Evolutionary conservation across 805 yeast species (phyloP).

Genomic region (Teunomyces aglyptinius): DNA sequence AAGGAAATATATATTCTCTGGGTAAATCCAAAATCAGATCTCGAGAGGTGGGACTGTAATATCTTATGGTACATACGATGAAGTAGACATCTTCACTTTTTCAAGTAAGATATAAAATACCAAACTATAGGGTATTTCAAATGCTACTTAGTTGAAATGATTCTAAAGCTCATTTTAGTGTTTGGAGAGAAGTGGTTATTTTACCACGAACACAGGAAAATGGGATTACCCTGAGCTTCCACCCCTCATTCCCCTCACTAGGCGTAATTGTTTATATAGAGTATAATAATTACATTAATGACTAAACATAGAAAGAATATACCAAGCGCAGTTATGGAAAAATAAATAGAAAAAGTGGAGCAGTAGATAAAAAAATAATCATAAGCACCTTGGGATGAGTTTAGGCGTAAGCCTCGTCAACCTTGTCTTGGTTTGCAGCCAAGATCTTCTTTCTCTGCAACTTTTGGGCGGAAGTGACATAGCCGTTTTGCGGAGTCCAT

Average conservation of each 20-base stretch:
- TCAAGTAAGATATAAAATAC: too few relatives aligned
- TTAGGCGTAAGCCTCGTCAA: slow-evolving; percentile 58
- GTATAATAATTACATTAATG: slow-evolving; percentile 1
- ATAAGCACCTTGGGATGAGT: background rate
- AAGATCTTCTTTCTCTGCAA: slow-evolving; percentile 90
- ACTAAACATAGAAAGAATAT: slow-evolving; percentile 1
- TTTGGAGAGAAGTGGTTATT: background rate
- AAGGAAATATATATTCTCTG: too few relatives aligned
- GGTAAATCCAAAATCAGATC: too few relatives aligned
- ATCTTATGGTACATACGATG: too few relatives aligned
- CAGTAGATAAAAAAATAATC: background rate
- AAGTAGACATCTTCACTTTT: too few relatives aligned
- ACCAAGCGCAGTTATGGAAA: background rate
- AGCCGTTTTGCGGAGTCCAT: slow-evolving; percentile 98
- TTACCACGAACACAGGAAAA: too few relatives aligned
- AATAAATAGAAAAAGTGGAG: background rate
- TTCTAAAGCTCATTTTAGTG: background rate
- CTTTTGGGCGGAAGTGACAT: slow-evolving; percentile 93
- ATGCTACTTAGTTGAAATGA: too few relatives aligned
- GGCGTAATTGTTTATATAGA: background rate
- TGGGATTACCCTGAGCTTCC: background rate
- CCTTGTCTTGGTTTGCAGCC: slow-evolving; percentile 60
- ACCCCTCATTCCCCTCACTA: background rate
- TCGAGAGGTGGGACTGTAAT: too few relatives aligned
- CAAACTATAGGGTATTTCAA: too few relatives aligned